A percentile compares a stretch with the other conserved stretches of the same genome.
Evolutionary conservation across 2,329 filamentous ascomycete genomes (phyloP).

Genomic region (Grosmannia clavigera): DNA sequence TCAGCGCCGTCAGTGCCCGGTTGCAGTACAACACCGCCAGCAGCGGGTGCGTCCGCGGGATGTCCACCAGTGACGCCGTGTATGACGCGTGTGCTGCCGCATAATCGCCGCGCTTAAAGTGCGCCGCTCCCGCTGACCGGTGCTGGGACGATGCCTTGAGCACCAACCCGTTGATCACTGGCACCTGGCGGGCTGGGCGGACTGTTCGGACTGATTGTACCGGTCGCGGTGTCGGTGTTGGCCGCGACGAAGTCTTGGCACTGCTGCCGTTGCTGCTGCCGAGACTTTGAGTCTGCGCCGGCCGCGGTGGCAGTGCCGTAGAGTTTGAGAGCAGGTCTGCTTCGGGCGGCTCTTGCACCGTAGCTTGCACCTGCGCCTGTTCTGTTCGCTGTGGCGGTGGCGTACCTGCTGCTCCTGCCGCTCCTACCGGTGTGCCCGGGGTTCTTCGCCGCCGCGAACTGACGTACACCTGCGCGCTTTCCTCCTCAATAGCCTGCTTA

Average conservation of each 20-base stretch:
- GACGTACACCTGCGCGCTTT: conserved; percentile 72
- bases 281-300: neutral
- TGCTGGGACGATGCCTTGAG: conserved; percentile 67
- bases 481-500: conserved; percentile 64
- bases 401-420: conserved; percentile 18
- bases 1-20: conserved; percentile 76
- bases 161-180: conserved; percentile 54
- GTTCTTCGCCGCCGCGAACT: conserved; percentile 62
- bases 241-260: conserved; percentile 12
- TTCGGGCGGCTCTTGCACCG: conserved; percentile 19
- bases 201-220: conserved; percentile 10
- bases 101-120: conserved; percentile 92
- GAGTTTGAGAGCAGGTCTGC: conserved; percentile 53
- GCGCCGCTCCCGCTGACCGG: conserved; percentile 67
- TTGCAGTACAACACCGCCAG: conserved; percentile 86
- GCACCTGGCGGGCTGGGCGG: conserved; percentile 27
- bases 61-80: conserved; percentile 57
- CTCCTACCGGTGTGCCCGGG: conserved; percentile 29
- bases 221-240: conserved; percentile 26
- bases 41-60: conserved; percentile 71
- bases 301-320: conserved; percentile 22
- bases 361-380: conserved; percentile 10
- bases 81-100: conserved; percentile 76
- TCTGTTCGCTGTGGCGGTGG: conserved; percentile 15
- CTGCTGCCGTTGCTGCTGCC: conserved; percentile 6